Evolutionary conservation across 257 asterid genomes (phyloP), one percentile per base, ranked within the genome.

Genomic region (Verbascum thapsus): DNA sequence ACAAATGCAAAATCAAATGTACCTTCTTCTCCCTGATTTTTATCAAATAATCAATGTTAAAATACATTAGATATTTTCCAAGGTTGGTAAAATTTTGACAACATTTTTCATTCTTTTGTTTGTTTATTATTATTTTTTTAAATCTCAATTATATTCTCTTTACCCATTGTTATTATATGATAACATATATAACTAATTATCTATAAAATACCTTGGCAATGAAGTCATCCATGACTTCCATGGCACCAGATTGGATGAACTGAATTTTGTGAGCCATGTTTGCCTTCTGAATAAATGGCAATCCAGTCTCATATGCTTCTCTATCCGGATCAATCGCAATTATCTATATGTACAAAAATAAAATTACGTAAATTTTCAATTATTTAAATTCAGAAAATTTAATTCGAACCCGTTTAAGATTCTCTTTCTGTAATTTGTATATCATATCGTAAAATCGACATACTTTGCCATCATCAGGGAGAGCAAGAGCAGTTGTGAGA

Each of bases 1-100:
- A 85, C 94, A 19, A 85, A 85, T 20, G 82, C 88, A 56, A 82
- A 85, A 32, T 85, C 89, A 19, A 79, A 85, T 4, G 81, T 68
- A 48, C 81, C 92, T 59, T 64, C 83, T 49, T 85, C 76, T 20
- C 87, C 91, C 91, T 84, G 49, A 4, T 13, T 15, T 44, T 6
- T 10, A 52, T 13, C 18, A 55, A 19, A 32, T 2, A 22, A 22
- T 52, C 3, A 0, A 20, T 26, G 5, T 26, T 26, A 1, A 26
- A 5, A 2, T 26, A 26, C 5, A 26, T n/a, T n/a, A n/a, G n/a
- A n/a, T n/a, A n/a, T n/a, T n/a, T n/a, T n/a, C n/a, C n/a, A n/a
- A n/a, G n/a, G n/a, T n/a, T n/a, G n/a, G n/a, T n/a, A n/a, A n/a
- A n/a, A n/a, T n/a, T n/a, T n/a, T n/a, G n/a, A n/a, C n/a, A n/a